Evolutionary conservation across 2,329 filamentous ascomycete species (phyloP).

Genomic region (Fusarium succisae): DNA sequence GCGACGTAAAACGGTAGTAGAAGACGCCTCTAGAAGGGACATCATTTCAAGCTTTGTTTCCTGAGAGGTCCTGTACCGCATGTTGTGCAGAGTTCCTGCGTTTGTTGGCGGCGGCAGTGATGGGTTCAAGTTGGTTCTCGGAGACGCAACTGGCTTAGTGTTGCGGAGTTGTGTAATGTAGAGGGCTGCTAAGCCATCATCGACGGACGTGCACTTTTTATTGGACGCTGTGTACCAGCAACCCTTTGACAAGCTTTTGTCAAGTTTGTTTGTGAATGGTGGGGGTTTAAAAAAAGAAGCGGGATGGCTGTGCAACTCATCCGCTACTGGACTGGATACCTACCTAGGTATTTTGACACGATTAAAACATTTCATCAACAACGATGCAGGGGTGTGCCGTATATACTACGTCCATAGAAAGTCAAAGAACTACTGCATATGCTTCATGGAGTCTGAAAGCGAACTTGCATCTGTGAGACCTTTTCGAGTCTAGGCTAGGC

Average conservation of each 20-base stretch:
- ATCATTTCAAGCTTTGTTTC: conserved; percentile 24
- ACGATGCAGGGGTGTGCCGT: background rate
- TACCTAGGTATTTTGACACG: background rate
- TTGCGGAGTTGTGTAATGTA: background rate
- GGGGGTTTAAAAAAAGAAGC: conserved; percentile 44
- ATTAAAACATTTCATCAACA: background rate
- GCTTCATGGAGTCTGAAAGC: background rate
- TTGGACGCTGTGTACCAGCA: conserved; percentile 32
- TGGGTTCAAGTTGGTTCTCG: conserved; percentile 28
- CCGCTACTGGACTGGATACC: background rate
- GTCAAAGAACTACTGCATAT: conserved; percentile 4
- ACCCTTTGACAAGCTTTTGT: conserved; percentile 20
- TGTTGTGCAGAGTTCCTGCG: conserved; percentile 41
- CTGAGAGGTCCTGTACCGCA: conserved; percentile 19
- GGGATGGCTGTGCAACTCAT: conserved; percentile 42
- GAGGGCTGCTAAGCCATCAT: conserved; percentile 31
- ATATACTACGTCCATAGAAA: background rate
- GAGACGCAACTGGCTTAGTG: conserved; percentile 34
- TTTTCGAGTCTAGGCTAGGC: conserved; percentile 15
- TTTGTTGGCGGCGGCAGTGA: conserved; percentile 30
- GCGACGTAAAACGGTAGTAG: conserved; percentile 32
- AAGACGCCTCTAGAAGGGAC: conserved; percentile 32
- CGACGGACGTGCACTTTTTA: conserved; percentile 23
- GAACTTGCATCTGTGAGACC: background rate
- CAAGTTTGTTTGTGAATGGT: conserved; percentile 12